Conservation (phyloP, 2,329 filamentous ascomycete species). For the Periglandula ipomoeae region DNA sequence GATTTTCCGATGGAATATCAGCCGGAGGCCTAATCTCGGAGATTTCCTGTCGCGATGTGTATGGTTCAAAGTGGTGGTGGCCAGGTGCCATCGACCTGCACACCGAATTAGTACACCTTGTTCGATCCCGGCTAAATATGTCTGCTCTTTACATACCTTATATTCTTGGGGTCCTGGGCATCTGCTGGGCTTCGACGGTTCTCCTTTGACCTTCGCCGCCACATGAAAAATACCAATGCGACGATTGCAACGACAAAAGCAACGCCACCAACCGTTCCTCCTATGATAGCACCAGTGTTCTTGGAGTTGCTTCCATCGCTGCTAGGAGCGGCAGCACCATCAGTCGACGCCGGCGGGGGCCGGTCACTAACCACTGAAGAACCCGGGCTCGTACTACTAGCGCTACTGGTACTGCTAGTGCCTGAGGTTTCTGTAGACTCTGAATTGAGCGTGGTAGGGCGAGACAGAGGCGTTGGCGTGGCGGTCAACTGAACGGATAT, state of each 20-base stretch:
- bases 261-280: slow-evolving; percentile 43
- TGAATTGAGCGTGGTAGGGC: slow-evolving; percentile 32
- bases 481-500: slow-evolving; percentile 33
- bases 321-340: slow-evolving; percentile 18
- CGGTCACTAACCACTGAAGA: background rate
- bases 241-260: slow-evolving; percentile 34
- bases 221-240: slow-evolving; percentile 32
- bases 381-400: background rate
- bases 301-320: slow-evolving; percentile 19
- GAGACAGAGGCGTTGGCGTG: slow-evolving; percentile 26
- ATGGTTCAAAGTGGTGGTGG: slow-evolving; percentile 18
- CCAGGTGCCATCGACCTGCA: slow-evolving; percentile 20
- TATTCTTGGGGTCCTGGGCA: slow-evolving; percentile 26
- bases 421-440: slow-evolving; percentile 9
- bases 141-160: slow-evolving; percentile 24
- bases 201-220: slow-evolving; percentile 23
- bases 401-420: slow-evolving; percentile 1
- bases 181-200: slow-evolving; percentile 1
- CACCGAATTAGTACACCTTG: slow-evolving; percentile 12
- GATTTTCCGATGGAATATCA: slow-evolving; percentile 6
- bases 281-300: slow-evolving; percentile 42
- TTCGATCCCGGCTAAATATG: background rate
- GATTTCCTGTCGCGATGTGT: slow-evolving; percentile 19
- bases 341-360: slow-evolving; percentile 11
- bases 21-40: slow-evolving; percentile 11